Percentiles rank a stretch among this genome's conserved stretches.
Evolutionary conservation across 257 asterid genomes (phyloP).

Genomic region (Solanum dulcamara): DNA sequence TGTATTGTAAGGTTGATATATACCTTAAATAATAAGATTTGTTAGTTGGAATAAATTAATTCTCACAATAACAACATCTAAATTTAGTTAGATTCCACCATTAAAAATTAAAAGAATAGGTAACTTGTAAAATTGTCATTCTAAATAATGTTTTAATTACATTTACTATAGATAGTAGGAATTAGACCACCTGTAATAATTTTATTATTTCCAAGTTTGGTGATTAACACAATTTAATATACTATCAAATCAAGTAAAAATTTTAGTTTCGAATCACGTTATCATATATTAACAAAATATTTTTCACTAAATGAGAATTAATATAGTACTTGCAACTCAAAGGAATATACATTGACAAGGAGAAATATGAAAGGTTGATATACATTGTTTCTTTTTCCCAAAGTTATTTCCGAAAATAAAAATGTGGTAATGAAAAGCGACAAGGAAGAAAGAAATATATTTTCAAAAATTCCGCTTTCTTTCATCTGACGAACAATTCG

Average conservation of each 20-base stretch:
- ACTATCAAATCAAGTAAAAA: not conserved
- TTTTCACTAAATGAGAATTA: no score
- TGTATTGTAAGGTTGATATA: not conserved
- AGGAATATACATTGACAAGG: no score
- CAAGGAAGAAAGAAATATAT: not conserved
- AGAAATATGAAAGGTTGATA: not conserved
- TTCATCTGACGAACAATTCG: not conserved
- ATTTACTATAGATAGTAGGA: not conserved
- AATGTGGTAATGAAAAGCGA: not conserved
- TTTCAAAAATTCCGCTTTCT: not conserved
- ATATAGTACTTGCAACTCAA: no score
- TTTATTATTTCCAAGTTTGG: no score
- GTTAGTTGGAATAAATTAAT: not conserved
- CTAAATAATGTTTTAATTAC: not conserved
- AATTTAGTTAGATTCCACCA: not conserved
- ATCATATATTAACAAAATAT: not conserved
- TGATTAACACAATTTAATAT: not conserved
- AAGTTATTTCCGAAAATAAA: not conserved
- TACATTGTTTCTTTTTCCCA: not conserved
- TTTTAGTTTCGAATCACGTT: not conserved
- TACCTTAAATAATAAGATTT: not conserved
- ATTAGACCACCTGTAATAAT: not conserved
- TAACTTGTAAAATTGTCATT: not conserved
- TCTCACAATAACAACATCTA: not conserved
- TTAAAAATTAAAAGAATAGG: not conserved